A percentile compares a stretch with the other conserved stretches of the same genome.
phyloP scores from a whole-genome alignment of 2,329 filamentous ascomycete genomes.

The Fusarium azukiicola region DNA sequence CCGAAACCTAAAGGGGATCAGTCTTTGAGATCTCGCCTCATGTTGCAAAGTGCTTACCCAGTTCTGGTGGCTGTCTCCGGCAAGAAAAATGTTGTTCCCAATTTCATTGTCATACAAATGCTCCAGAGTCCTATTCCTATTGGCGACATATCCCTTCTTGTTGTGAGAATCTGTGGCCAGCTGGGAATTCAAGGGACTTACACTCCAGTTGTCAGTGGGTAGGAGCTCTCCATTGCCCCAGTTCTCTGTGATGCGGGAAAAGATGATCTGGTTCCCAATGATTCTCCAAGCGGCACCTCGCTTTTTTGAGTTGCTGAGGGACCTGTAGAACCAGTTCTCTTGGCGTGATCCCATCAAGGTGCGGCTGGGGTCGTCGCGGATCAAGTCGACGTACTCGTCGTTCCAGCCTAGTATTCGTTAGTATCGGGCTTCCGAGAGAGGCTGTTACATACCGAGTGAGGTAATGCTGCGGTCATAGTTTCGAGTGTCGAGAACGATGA shows the following conservation, averaged over 20 bases:
- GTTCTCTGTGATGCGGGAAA: conserved; percentile 73
- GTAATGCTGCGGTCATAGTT: conserved; percentile 86
- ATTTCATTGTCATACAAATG: conserved; percentile 85
- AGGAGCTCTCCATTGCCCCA: conserved; percentile 54
- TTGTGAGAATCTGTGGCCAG: background rate
- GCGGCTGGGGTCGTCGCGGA: conserved; percentile 83
- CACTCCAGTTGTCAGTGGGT: conserved; percentile 58
- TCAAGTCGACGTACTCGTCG: conserved; percentile 57
- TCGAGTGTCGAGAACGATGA: conserved; percentile 85
- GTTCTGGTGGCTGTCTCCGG: conserved; percentile 82
- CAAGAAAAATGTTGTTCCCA: conserved; percentile 86
- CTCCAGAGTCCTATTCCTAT: conserved; percentile 85
- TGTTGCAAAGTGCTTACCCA: conserved; percentile 22
- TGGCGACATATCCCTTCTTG: conserved; percentile 79
- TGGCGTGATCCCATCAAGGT: conserved; percentile 86
- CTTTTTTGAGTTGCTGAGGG: conserved; percentile 76
- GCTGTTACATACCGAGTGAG: conserved; percentile 54
- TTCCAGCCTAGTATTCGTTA: conserved; percentile 21
- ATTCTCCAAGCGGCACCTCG: conserved; percentile 86
- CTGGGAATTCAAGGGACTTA: background rate
- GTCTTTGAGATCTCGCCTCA: accelerated
- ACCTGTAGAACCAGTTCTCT: conserved; percentile 87
- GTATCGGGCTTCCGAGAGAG: background rate
- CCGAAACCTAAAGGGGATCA: conserved; percentile 74
- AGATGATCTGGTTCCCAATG: conserved; percentile 86